phyloP scores from a whole-genome alignment of 352 stramenopile species.

The Pythium dissimile region DNA sequence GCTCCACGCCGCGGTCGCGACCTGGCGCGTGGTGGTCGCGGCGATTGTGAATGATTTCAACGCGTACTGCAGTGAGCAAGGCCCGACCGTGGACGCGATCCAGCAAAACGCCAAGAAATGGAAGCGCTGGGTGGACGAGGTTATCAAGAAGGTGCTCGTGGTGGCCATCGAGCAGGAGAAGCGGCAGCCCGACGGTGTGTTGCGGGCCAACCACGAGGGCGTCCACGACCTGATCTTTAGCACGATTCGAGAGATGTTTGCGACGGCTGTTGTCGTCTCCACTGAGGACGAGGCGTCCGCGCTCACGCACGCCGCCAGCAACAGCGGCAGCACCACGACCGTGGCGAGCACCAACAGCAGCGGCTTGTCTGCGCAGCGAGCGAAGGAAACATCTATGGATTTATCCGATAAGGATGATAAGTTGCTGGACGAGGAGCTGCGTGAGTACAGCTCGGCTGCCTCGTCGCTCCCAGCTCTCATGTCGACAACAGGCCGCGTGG shows the following conservation, averaged over 20 bases:
- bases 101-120: constrained; percentile 38
- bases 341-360: constrained; percentile 2
- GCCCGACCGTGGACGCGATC: constrained; percentile 19
- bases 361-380: background rate
- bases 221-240: constrained; percentile 1
- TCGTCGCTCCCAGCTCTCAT: too few relatives aligned
- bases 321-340: constrained; percentile 11
- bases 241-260: constrained; percentile 13
- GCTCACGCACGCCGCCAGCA: background rate
- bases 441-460: constrained; percentile 6
- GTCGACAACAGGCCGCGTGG: background rate
- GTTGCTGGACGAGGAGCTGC: constrained; percentile 9
- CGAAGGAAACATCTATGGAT: constrained; percentile 4
- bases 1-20: constrained; percentile 41
- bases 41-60: constrained; percentile 55
- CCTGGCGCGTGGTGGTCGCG: constrained; percentile 40
- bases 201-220: background rate
- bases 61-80: constrained; percentile 25
- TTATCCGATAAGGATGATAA: constrained; percentile 10
- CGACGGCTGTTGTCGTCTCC: background rate
- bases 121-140: constrained; percentile 58
- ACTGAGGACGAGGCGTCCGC: background rate
- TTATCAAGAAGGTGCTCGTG: constrained; percentile 31
- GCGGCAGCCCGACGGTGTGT: background rate
- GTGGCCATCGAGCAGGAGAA: background rate